Evolutionary conservation across 495 filamentous ascomycete species (phyloP).

Genomic region (Neurospora terricola): DNA sequence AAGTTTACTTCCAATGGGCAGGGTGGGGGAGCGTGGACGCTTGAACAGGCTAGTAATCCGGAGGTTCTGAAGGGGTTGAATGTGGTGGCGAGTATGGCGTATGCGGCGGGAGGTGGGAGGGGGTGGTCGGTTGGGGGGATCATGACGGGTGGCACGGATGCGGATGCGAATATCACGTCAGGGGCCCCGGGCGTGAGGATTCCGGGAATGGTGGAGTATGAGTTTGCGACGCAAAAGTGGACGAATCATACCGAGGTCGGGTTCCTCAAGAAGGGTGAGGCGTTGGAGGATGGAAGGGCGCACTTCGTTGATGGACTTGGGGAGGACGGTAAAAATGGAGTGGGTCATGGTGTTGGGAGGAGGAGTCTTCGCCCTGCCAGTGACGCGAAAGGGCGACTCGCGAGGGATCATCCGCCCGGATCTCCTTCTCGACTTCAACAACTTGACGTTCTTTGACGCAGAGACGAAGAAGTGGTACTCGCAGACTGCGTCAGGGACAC

Average conservation of each 20-base stretch:
- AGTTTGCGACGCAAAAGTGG: not conserved
- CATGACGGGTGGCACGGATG: not conserved
- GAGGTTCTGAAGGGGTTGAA: not conserved
- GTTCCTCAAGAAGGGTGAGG: not conserved
- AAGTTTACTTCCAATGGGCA: not conserved
- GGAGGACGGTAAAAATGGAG: not conserved
- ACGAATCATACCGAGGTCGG: not conserved
- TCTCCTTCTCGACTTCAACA: not conserved
- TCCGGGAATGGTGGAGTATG: not conserved
- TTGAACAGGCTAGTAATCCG: not conserved
- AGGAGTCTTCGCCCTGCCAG: not conserved
- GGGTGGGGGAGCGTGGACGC: not conserved
- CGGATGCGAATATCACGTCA: not conserved
- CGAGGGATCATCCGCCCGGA: not conserved
- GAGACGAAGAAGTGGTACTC: not conserved
- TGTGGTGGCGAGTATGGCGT: not conserved
- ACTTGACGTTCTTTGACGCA: not conserved
- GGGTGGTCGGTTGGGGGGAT: not conserved
- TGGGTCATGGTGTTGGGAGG: not conserved
- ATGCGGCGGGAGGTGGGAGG: not conserved
- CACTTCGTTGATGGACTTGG: not conserved
- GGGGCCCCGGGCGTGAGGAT: not conserved
- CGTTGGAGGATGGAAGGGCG: not conserved
- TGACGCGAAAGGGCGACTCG: not conserved
- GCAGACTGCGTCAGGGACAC: not conserved